Conservation (phyloP, 768 basidiomycete genomes). For the Hypsizygus marmoreus region DNA sequence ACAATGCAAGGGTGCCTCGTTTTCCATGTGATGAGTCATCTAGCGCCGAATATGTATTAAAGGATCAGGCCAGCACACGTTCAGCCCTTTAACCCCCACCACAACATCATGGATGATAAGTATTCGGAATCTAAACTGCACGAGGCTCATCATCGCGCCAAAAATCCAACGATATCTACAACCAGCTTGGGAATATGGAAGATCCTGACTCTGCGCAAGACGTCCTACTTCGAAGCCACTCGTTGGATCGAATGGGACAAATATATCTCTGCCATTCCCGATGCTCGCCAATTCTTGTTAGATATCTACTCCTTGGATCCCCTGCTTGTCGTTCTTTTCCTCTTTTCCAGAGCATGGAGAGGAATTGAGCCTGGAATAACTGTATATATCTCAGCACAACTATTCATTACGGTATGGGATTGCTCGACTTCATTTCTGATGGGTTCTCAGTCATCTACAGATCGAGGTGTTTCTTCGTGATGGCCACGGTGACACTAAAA, state of each 20-base stretch:
- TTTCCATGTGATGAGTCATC: too few relatives aligned
- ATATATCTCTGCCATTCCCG: slow-evolving; percentile 8
- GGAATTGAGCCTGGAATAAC: slow-evolving; percentile 16
- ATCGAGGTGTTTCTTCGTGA: slow-evolving; percentile 15
- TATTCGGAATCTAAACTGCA: too few relatives aligned
- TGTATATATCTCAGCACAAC: slow-evolving; percentile 14
- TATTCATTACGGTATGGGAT: slow-evolving; percentile 10
- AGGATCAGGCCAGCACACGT: too few relatives aligned
- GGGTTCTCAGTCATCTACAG: neutral
- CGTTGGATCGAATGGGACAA: slow-evolving; percentile 11
- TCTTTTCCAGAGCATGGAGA: slow-evolving; percentile 13
- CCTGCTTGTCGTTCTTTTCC: slow-evolving; percentile 11
- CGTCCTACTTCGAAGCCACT: slow-evolving; percentile 4
- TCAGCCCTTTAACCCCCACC: too few relatives aligned
- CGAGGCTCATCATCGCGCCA: too few relatives aligned
- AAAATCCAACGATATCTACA: neutral
- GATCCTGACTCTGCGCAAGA: slow-evolving; percentile 11
- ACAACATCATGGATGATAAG: too few relatives aligned
- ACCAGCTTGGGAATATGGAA: slow-evolving; percentile 14
- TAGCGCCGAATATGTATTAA: too few relatives aligned
- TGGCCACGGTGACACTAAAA: neutral
- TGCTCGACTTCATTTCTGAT: neutral
- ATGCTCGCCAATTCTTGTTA: slow-evolving; percentile 6
- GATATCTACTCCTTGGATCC: slow-evolving; percentile 15
- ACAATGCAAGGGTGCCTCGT: too few relatives aligned